Conservation (phyloP, 2,329 filamentous ascomycete genomes). For the Emmonsiellopsis sp. region DNA sequence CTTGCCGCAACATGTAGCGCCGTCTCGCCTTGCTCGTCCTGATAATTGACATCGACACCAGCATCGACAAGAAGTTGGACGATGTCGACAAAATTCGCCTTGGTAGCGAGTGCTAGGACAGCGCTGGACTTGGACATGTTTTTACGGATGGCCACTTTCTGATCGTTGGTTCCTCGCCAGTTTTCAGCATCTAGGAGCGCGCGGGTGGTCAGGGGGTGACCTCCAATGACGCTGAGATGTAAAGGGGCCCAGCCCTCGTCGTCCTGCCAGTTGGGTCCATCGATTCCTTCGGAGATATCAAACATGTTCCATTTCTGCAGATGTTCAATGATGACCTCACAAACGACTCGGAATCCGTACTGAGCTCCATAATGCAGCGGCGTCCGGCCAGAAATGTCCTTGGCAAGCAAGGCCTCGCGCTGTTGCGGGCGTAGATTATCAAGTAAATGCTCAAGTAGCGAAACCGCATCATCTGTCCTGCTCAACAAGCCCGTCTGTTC, state of each 20-base stretch:
- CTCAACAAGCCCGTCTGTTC: constrained; percentile 51
- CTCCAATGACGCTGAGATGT: constrained; percentile 84
- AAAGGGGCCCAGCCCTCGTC: constrained; percentile 82
- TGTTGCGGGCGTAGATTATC: constrained; percentile 61
- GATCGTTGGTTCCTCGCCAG: constrained; percentile 55
- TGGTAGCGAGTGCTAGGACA: constrained; percentile 79
- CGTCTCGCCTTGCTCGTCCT: constrained; percentile 81
- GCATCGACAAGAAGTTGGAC: constrained; percentile 82
- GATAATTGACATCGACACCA: constrained; percentile 87
- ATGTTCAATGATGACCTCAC: constrained; percentile 73
- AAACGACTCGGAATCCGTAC: constrained; percentile 87
- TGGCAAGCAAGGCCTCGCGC: constrained; percentile 49
- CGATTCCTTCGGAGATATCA: constrained; percentile 74
- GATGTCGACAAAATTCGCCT: constrained; percentile 75
- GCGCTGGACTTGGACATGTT: constrained; percentile 73
- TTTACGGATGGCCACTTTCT: constrained; percentile 55
- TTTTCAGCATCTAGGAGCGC: constrained; percentile 72
- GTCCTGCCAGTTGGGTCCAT: constrained; percentile 84
- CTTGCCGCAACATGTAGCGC: constrained; percentile 86
- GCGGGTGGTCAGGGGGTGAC: constrained; percentile 77
- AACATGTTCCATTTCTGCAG: constrained; percentile 89
- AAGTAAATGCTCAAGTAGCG: constrained; percentile 55
- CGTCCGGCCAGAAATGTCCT: constrained; percentile 13
- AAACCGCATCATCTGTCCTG: constrained; percentile 66
- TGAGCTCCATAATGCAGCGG: constrained; percentile 53